These are phyloP conservation scores for Pichia kudriavzevii DNA, from an alignment of 1,139 yeast genomes.

Conservation along the genomic window DNA sequence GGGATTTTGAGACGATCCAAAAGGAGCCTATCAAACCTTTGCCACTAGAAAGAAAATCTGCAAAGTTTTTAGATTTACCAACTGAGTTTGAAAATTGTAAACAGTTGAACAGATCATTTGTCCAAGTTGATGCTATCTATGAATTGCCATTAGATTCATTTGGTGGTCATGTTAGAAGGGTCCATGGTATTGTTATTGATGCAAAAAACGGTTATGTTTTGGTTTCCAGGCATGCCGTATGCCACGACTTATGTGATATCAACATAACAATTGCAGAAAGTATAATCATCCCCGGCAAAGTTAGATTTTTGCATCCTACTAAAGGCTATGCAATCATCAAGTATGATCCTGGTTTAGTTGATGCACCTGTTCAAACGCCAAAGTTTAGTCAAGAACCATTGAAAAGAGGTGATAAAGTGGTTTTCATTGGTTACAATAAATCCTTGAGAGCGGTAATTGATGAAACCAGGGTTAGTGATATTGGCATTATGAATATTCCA, in stretches of 20 bases:
- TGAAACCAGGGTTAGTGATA: constrained; percentile 69
- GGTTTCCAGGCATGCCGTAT: constrained; percentile 71
- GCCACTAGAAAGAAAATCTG: constrained; percentile 42
- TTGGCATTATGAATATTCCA: constrained; percentile 68
- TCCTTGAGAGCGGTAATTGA: constrained; percentile 66
- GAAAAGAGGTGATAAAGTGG: constrained; percentile 66
- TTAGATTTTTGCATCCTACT: constrained; percentile 79
- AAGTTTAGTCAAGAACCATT: constrained; percentile 50
- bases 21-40: constrained; percentile 43
- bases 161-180: constrained; percentile 52
- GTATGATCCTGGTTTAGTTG: constrained; percentile 70
- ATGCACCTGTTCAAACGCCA: constrained; percentile 58
- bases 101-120: constrained; percentile 51
- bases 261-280: constrained; percentile 80
- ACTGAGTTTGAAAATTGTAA: constrained; percentile 52
- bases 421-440: constrained; percentile 74
- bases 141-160: constrained; percentile 73
- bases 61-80: constrained; percentile 66
- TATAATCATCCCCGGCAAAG: constrained; percentile 70
- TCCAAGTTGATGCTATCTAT: constrained; percentile 54
- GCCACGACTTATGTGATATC: constrained; percentile 80
- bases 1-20: constrained; percentile 75
- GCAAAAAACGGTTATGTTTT: constrained; percentile 72
- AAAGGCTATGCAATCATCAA: constrained; percentile 79
- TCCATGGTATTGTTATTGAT: constrained; percentile 77